Base-by-base conservation (phyloP, 2,329 filamentous ascomycete genomes). In the Didymella glomerata region DNA sequence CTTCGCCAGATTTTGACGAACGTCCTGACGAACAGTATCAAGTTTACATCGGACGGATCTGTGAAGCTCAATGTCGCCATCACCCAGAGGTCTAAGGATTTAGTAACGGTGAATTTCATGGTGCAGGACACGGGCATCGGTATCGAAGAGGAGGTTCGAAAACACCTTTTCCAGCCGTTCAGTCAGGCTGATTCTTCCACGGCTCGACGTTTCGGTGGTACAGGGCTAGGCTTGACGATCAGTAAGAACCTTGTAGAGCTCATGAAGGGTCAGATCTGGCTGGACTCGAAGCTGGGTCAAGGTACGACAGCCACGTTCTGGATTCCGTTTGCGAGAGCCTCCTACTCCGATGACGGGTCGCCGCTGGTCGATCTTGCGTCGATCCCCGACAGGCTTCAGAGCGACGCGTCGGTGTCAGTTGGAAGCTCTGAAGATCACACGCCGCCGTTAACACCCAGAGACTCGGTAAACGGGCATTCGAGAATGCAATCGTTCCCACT, bases 1-100 rank as follows among this genome's bases (percentile, higher is more conserved):
- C 82, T 96, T 30, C 86, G 93, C 47, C 93, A 96, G 69, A 93
- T 96, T 60, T 84, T 94, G 38, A 92, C 89, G 2, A 94, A 93
- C 68, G 79, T 94, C 1, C 79, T 93, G 20, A 92, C 90, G 2
- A 79, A 79, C 58, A 76, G 72, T 46, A 76, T 79, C 63, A 79
- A 79, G 42, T 79, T 79, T 57, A 78, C 76, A 0, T 71, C 71
- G 1, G 70, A 77, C 32, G 76, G 77, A 7, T 70, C 66, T 8
- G 76, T 79, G 24, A 87, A 84, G 47, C 85, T 94, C 64, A 84
- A 84, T 0, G 88, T 91, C 1, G 77, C 81, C 13, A 88, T 88
- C 41, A 84, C 87, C 58, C 83, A 82, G 42, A 88, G 93, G 71
- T 86, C 86, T 0, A 72, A 82, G 0, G 89, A 92, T 8, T 84